Conservation (phyloP, 768 basidiomycete genomes). For the Clitopilus hobsonii region DNA sequence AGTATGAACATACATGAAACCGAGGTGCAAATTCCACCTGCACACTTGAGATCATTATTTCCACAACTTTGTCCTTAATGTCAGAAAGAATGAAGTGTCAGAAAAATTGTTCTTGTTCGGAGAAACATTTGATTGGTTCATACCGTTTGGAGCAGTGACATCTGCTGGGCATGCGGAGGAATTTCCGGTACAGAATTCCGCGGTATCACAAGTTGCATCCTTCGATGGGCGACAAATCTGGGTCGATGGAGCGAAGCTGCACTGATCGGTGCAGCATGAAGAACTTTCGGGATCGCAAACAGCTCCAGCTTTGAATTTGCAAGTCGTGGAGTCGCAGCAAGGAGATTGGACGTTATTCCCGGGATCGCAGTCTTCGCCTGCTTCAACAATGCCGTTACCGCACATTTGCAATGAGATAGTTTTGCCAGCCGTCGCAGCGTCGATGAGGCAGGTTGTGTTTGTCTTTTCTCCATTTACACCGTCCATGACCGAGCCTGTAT, state of each 20-base stretch:
- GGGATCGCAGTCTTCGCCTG: slow-evolving; percentile 87
- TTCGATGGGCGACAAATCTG: slow-evolving; percentile 69
- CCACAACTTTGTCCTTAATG: slow-evolving; percentile 63
- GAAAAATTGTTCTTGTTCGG: neutral
- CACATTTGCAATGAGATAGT: slow-evolving; percentile 69
- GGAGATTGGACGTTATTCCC: slow-evolving; percentile 51
- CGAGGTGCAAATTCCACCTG: slow-evolving; percentile 77
- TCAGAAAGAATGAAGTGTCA: slow-evolving; percentile 6
- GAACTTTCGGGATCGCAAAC: slow-evolving; percentile 77
- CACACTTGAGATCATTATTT: slow-evolving; percentile 58
- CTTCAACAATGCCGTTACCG: slow-evolving; percentile 80
- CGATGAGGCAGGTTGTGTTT: slow-evolving; percentile 65
- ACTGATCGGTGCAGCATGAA: slow-evolving; percentile 68
- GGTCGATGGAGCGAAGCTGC: slow-evolving; percentile 62
- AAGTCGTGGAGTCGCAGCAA: slow-evolving; percentile 73
- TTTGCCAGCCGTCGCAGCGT: slow-evolving; percentile 41
- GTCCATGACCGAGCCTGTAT: slow-evolving; percentile 58
- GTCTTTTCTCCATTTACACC: slow-evolving; percentile 37
- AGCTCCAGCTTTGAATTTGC: slow-evolving; percentile 69
- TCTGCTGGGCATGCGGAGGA: slow-evolving; percentile 71
- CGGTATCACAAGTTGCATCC: slow-evolving; percentile 63
- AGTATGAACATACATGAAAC: slow-evolving; percentile 44
- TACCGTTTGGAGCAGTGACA: slow-evolving; percentile 56
- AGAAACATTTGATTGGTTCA: slow-evolving; percentile 10
- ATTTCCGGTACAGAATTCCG: slow-evolving; percentile 74